Conservation (phyloP, 2,329 filamentous ascomycete species). For the Hypomyces perniciosus region DNA sequence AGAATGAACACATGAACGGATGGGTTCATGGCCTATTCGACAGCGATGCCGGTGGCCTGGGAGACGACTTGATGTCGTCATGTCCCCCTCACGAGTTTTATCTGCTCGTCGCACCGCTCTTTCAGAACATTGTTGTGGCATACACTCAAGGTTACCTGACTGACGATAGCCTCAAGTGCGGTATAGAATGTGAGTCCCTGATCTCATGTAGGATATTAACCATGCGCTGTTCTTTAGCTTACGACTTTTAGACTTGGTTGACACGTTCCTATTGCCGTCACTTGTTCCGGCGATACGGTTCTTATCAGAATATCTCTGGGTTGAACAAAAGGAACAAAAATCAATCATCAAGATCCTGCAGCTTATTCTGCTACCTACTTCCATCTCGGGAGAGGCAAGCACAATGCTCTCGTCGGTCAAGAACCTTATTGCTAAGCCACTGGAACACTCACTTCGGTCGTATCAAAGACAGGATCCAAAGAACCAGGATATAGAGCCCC, state of each 20-base stretch:
- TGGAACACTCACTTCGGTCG: conserved; percentile 61
- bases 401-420: conserved; percentile 66
- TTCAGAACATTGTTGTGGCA: conserved; percentile 68
- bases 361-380: conserved; percentile 62
- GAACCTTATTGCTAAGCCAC: conserved; percentile 61
- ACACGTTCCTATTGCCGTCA: conserved; percentile 74
- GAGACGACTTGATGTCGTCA: conserved; percentile 74
- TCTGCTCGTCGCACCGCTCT: conserved; percentile 67
- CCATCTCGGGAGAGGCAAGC: conserved; percentile 65
- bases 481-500: conserved; percentile 62
- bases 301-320: conserved; percentile 64
- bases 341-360: conserved; percentile 67
- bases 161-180: conserved; percentile 65
- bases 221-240: background rate
- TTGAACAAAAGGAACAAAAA: conserved; percentile 59
- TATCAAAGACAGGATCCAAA: conserved; percentile 62
- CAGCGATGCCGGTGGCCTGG: conserved; percentile 64
- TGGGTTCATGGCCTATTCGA: conserved; percentile 78
- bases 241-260: conserved; percentile 55
- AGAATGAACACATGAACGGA: conserved; percentile 59
- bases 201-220: background rate
- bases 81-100: conserved; percentile 82
- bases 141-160: conserved; percentile 59
- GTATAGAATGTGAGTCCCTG: conserved; percentile 61
- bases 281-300: conserved; percentile 68